Evolutionary conservation across 805 yeast genomes (phyloP).

Genomic region (Saturnispora gosingensis): DNA sequence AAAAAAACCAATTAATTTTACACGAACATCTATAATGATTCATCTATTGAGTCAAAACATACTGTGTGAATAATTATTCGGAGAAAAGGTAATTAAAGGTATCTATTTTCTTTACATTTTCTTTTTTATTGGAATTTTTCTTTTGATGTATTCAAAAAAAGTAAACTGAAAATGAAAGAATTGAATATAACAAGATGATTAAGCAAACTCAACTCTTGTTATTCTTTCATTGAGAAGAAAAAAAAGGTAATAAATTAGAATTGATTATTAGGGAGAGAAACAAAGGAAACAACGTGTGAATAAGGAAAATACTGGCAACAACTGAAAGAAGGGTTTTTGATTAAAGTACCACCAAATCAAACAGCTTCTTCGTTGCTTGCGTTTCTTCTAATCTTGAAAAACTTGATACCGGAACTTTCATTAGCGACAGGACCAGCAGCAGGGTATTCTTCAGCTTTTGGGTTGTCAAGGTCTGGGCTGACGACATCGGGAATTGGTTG

Average conservation of each 20-base stretch:
- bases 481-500: conserved; percentile 1
- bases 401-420: conserved; percentile 55
- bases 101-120: neutral
- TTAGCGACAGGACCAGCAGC: conserved; percentile 19
- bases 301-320: neutral
- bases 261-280: neutral
- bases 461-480: conserved; percentile 16
- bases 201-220: neutral
- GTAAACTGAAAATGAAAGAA: neutral
- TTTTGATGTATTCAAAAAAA: neutral
- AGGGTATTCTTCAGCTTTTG: conserved; percentile 1
- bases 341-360: neutral
- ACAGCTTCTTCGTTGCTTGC: conserved; percentile 32
- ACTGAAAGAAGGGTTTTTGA: neutral
- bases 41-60: neutral
- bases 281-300: neutral
- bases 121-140: neutral
- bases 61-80: neutral
- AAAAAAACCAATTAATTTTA: neutral
- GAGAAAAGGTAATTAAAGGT: neutral
- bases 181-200: no score
- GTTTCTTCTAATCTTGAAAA: conserved; percentile 62
- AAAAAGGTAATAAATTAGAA: neutral
- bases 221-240: neutral
- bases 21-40: neutral